phyloP scores from a whole-genome alignment of 257 asterid species.

The Solanum okadae region DNA sequence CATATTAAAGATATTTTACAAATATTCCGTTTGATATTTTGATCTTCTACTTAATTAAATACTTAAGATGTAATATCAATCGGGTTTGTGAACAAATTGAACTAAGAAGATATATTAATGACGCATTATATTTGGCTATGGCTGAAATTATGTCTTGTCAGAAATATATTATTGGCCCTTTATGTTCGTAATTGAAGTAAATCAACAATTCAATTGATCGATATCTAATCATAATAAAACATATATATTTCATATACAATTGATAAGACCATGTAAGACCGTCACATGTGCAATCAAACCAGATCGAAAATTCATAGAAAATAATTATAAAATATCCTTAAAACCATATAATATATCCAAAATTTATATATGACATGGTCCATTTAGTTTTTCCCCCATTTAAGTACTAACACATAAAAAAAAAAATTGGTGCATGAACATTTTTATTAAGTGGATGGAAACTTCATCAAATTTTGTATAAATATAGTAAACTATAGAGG shows the following conservation, averaged over 20 bases:
- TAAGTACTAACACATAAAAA: not conserved
- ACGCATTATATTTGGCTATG: not conserved
- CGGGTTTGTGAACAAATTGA: not conserved
- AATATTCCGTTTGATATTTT: too few relatives aligned
- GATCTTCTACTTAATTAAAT: too few relatives aligned
- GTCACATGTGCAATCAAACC: not conserved
- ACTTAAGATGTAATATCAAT: too few relatives aligned
- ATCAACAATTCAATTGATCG: not conserved
- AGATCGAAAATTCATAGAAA: not conserved
- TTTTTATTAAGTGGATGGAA: too few relatives aligned
- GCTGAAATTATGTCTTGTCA: not conserved
- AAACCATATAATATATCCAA: not conserved
- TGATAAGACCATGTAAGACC: not conserved
- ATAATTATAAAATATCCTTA: not conserved
- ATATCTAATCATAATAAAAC: not conserved
- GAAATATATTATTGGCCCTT: not conserved
- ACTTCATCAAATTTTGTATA: too few relatives aligned
- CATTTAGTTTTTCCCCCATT: not conserved
- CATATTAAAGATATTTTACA: too few relatives aligned
- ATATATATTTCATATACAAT: not conserved
- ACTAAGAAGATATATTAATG: not conserved
- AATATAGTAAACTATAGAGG: not conserved
- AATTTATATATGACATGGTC: not conserved
- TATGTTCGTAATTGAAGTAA: not conserved
- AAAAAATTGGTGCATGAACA: not conserved